Conservation (phyloP, 108 stramenopile species). For the Nitzschia sp. region DNA sequence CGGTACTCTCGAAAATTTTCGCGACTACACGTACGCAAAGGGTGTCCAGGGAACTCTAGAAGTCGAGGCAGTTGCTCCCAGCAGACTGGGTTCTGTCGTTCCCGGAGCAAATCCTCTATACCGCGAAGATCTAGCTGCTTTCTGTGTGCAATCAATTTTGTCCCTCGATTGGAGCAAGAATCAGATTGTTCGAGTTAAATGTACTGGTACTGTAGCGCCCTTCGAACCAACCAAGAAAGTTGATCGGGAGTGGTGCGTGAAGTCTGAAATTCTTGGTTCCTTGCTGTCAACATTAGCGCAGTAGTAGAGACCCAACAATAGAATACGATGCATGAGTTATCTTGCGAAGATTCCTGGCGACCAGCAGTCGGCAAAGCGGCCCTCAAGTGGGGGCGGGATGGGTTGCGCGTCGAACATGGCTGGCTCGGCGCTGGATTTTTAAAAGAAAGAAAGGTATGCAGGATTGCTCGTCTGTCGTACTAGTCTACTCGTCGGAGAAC, state of each 20-base stretch:
- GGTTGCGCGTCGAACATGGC: constrained; percentile 31
- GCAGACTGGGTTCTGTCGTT: neutral
- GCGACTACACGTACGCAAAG: constrained; percentile 62
- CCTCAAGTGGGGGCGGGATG: constrained; percentile 10
- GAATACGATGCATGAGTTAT: too few relatives aligned
- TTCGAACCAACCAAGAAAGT: constrained; percentile 10
- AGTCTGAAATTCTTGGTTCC: constrained; percentile 15
- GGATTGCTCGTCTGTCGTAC: neutral
- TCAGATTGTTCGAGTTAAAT: constrained; percentile 29
- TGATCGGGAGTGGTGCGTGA: constrained; percentile 45
- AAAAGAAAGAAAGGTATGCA: constrained; percentile 21
- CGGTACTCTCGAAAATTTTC: constrained; percentile 43
- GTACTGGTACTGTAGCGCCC: constrained; percentile 1
- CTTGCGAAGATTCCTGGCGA: too few relatives aligned
- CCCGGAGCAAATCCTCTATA: constrained; percentile 21
- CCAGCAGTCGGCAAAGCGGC: neutral
- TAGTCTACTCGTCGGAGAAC: too few relatives aligned
- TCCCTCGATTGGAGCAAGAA: constrained; percentile 69
- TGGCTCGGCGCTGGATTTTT: constrained; percentile 47
- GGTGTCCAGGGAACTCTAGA: constrained; percentile 59
- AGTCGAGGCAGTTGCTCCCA: constrained; percentile 19
- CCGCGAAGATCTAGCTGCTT: constrained; percentile 77
- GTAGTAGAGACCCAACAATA: too few relatives aligned
- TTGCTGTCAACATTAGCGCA: neutral
- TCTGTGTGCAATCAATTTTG: constrained; percentile 67